phyloP scores from a whole-genome alignment of 2,329 filamentous ascomycete species.

The Arthroderma sp. region DNA sequence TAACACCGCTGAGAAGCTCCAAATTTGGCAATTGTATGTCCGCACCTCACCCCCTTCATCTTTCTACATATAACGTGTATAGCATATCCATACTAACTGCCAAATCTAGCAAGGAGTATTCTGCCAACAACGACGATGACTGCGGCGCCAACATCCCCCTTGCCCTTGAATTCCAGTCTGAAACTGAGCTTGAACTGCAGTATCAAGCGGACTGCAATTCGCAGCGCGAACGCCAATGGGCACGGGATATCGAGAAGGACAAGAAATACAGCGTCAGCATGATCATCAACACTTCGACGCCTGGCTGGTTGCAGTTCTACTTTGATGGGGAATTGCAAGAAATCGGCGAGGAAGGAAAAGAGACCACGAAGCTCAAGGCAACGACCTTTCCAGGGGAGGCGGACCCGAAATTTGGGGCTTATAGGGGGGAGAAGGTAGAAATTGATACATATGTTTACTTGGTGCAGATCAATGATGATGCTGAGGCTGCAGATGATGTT shows the following conservation, averaged over 20 bases:
- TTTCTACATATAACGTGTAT: neutral
- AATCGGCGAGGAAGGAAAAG: conserved; percentile 3
- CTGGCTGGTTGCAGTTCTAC: conserved; percentile 6
- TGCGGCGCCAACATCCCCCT: conserved; percentile 8
- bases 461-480: conserved; percentile 5
- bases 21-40: conserved; percentile 9
- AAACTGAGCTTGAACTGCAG: conserved; percentile 8
- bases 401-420: conserved; percentile 9
- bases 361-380: conserved; percentile 4
- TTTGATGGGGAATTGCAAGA: conserved; percentile 6
- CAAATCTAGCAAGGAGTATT: conserved; percentile 7
- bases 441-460: conserved; percentile 7
- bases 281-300: conserved; percentile 6
- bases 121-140: conserved; percentile 6
- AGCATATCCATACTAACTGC: neutral
- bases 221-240: conserved; percentile 7
- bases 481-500: too few relatives aligned
- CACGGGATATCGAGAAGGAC: neutral
- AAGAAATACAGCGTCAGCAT: conserved; percentile 6
- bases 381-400: conserved; percentile 8
- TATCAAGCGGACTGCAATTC: conserved; percentile 8
- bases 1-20: conserved; percentile 5
- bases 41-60: neutral
- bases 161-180: conserved; percentile 5
- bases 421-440: conserved; percentile 5